Base-by-base conservation (phyloP, 352 stramenopile genomes). In the Pythium pyrilobum region DNA sequence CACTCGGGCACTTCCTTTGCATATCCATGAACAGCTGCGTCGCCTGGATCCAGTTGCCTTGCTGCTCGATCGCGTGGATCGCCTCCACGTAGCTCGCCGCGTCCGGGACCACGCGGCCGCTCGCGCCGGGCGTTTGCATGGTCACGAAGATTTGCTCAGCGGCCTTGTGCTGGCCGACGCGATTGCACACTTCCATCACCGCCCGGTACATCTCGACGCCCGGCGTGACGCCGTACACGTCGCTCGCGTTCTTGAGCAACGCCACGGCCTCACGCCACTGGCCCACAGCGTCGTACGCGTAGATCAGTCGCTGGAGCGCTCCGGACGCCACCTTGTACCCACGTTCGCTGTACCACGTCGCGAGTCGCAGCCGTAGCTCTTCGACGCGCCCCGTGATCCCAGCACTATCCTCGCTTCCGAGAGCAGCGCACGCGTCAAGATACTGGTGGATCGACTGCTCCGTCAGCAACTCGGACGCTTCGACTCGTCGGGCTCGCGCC, bases 11-110 rank as follows among this genome's bases (percentile, higher is more conserved):
- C 32, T 64, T 77, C 3, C 80, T 74, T 21, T 85, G 64, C 81
- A 92, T 92, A 42, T 86, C 71, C 18, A 90, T 66, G 36, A 92
- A 92, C 27, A 85, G 33, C 45, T 85, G 66, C 20, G 77, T 88
- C 20, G 81, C 81, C 18, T 56, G 41, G 9, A 77, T 67, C 81
- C 81, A 92, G n/a, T 86, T 62, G 12, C 83, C 76, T 20, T 59
- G 62, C 52, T 89, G 67, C 50, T 92, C 79, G 11, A 80, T 62
- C 3, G 81, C 75, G 25, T 74, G 86, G 52, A 92, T 89, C 11
- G 61, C 68, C 71, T 92, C 67, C n/a, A 90, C 75, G 39, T 87
- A 90, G 49, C 75, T 86, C 51, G 75, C 72, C 12, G 64, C 57
- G 11, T 74, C 74, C 15, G 76, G 77, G 40, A 52, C 67, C 44